phyloP scores from a whole-genome alignment of 129 eudicot species.

The Chrysanthemum seticuspe region DNA sequence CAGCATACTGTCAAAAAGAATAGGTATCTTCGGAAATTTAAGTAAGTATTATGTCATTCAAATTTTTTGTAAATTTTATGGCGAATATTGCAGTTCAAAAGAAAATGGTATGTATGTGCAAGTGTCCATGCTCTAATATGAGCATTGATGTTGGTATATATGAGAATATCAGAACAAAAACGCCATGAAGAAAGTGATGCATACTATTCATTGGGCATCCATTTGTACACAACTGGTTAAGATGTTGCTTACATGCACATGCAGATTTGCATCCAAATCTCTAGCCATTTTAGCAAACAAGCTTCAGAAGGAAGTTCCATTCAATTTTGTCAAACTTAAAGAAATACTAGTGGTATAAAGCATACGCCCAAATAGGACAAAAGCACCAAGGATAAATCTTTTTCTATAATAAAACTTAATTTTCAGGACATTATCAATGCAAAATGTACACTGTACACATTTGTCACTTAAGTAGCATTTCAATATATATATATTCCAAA shows the following conservation, averaged over 20 bases:
- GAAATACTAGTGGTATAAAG: not conserved
- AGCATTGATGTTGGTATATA: slow-evolving; percentile 18
- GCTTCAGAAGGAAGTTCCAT: slow-evolving; percentile 11
- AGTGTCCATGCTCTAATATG: slow-evolving; percentile 21
- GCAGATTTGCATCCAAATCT: slow-evolving; percentile 2
- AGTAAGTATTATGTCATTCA: not conserved
- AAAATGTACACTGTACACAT: too few relatives aligned
- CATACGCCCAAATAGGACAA: not conserved
- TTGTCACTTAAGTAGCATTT: too few relatives aligned
- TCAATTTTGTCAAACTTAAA: not conserved
- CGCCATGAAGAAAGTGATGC: slow-evolving; percentile 13
- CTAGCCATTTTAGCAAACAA: slow-evolving; percentile 23
- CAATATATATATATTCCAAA: too few relatives aligned
- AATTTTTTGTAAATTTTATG: slow-evolving; percentile 3
- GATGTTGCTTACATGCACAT: slow-evolving; percentile 19
- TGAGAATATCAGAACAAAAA: slow-evolving; percentile 28
- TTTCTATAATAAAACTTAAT: too few relatives aligned
- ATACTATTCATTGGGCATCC: slow-evolving; percentile 21
- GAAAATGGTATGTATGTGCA: not conserved
- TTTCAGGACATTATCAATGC: too few relatives aligned
- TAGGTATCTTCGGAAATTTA: not conserved
- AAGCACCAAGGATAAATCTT: not conserved
- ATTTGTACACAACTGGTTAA: slow-evolving; percentile 22
- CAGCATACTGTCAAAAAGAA: not conserved
- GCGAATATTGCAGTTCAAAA: slow-evolving; percentile 8